These are phyloP conservation scores for Thraustochytrium aureum DNA, from an alignment of 352 stramenopile species.

Conservation along the genomic window DNA sequence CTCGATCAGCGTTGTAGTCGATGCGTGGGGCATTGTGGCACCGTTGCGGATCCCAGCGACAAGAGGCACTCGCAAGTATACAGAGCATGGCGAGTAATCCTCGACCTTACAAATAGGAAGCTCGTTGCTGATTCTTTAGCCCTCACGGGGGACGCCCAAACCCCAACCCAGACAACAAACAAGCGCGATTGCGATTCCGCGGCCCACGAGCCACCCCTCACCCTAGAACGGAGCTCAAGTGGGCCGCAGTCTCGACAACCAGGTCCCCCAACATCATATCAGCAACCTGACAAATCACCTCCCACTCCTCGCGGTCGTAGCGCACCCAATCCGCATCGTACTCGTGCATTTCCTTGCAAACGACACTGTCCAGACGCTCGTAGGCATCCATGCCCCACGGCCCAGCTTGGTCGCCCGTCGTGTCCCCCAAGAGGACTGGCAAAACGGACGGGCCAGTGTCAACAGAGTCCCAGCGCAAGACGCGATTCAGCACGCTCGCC, in stretches of 20 bases:
- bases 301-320: slow-evolving; percentile 42
- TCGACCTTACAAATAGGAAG: too few species aligned
- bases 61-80: too few species aligned
- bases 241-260: slow-evolving; percentile 34
- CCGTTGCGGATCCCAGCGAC: too few species aligned
- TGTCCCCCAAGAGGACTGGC: slow-evolving; percentile 12
- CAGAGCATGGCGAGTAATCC: too few species aligned
- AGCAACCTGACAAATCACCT: slow-evolving; percentile 42
- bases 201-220: too few species aligned
- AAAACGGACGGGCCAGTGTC: slow-evolving; percentile 14
- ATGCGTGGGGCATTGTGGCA: too few species aligned
- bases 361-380: slow-evolving; percentile 40
- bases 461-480: slow-evolving; percentile 36
- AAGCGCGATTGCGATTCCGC: too few species aligned
- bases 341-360: slow-evolving; percentile 25
- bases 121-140: too few species aligned
- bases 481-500: neutral
- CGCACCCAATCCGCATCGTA: slow-evolving; percentile 29
- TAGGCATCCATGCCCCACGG: slow-evolving; percentile 36
- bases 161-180: too few species aligned
- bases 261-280: slow-evolving; percentile 42
- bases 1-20: too few species aligned
- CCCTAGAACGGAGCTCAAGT: slow-evolving; percentile 27
- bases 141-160: too few species aligned
- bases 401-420: neutral